Evolutionary conservation across 331 rosid genomes (phyloP).

Genomic region (Rosa hybrid): DNA sequence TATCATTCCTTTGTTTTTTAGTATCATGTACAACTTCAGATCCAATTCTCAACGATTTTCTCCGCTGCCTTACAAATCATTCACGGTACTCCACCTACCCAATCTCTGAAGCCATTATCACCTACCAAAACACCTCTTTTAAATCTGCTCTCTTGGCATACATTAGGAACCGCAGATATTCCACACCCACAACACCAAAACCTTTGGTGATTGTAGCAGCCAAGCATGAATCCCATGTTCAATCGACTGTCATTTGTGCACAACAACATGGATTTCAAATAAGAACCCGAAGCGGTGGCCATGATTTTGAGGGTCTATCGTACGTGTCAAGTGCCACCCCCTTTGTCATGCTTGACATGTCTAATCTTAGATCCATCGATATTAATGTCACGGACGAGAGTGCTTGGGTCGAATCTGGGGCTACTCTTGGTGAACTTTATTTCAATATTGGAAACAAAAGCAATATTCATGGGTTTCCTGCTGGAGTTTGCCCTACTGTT

Average conservation of each 20-base stretch:
- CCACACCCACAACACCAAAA: conserved; percentile 18
- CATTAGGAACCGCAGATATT: conserved; percentile 11
- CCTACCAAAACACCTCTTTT: not conserved
- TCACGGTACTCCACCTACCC: not conserved
- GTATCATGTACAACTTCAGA: not conserved
- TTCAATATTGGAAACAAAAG: conserved; percentile 47
- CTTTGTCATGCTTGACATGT: conserved; percentile 46
- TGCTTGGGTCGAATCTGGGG: conserved; percentile 58
- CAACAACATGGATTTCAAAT: conserved; percentile 8
- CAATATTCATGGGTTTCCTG: conserved; percentile 46
- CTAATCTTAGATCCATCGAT: conserved; percentile 35
- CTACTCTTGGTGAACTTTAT: conserved; percentile 47
- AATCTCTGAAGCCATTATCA: conserved; percentile 7
- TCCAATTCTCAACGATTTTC: not conserved
- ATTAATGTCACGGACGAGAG: conserved; percentile 30
- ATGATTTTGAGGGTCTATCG: conserved; percentile 42
- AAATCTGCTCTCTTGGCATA: not conserved
- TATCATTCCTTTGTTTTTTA: not conserved
- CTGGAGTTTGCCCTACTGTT: conserved; percentile 44
- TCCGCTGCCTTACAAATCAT: conserved; percentile 4
- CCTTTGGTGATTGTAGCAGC: conserved; percentile 20
- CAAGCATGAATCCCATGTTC: conserved; percentile 18
- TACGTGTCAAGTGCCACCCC: conserved; percentile 26
- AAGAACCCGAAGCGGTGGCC: conserved; percentile 43
- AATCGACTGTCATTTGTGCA: conserved; percentile 19